A percentile compares a stretch with the other conserved stretches of the same genome.
Evolutionary conservation across 345 rosid species (phyloP).

Genomic region (Alliaria petiolata): DNA sequence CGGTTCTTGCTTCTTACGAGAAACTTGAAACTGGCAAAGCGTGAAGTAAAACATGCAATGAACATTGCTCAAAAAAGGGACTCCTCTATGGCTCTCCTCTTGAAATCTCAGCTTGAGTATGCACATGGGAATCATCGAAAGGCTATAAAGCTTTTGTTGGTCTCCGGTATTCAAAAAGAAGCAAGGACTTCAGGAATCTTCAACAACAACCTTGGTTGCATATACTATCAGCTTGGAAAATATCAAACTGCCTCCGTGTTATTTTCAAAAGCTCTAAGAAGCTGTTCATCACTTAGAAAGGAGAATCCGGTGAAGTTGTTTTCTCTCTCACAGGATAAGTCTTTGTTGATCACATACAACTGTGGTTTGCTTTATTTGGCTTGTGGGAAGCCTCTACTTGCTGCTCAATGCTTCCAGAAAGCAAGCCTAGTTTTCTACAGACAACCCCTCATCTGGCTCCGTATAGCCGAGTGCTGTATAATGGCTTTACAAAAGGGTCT

Average conservation of each 20-base stretch:
- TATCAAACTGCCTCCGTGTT: slow-evolving; percentile 59
- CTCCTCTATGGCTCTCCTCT: slow-evolving; percentile 78
- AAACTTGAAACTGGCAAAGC: slow-evolving; percentile 90
- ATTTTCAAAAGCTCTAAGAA: slow-evolving; percentile 71
- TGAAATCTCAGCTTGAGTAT: slow-evolving; percentile 97
- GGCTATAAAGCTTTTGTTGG: slow-evolving; percentile 90
- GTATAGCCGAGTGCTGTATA: slow-evolving; percentile 91
- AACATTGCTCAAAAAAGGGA: slow-evolving; percentile 86
- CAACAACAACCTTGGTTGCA: slow-evolving; percentile 92
- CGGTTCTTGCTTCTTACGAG: slow-evolving; percentile 79
- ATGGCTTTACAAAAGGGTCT: slow-evolving; percentile 84
- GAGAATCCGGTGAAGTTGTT: slow-evolving; percentile 66
- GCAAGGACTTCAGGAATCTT: slow-evolving; percentile 70
- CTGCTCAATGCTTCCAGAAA: slow-evolving; percentile 87
- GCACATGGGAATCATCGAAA: slow-evolving; percentile 92
- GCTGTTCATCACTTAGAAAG: slow-evolving; percentile 62
- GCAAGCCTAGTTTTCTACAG: slow-evolving; percentile 61
- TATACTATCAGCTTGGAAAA: slow-evolving; percentile 74
- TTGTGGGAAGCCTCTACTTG: slow-evolving; percentile 79
- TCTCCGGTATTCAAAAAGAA: slow-evolving; percentile 65
- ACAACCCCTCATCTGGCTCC: slow-evolving; percentile 84
- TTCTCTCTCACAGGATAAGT: slow-evolving; percentile 82
- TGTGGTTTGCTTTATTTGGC: slow-evolving; percentile 83
- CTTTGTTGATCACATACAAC: slow-evolving; percentile 73
- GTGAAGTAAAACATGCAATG: slow-evolving; percentile 95